Evolutionary conservation across 2,329 filamentous ascomycete genomes (phyloP), one percentile per base, ranked within the genome.

Genomic region (Chaetomiaceae sp.): DNA sequence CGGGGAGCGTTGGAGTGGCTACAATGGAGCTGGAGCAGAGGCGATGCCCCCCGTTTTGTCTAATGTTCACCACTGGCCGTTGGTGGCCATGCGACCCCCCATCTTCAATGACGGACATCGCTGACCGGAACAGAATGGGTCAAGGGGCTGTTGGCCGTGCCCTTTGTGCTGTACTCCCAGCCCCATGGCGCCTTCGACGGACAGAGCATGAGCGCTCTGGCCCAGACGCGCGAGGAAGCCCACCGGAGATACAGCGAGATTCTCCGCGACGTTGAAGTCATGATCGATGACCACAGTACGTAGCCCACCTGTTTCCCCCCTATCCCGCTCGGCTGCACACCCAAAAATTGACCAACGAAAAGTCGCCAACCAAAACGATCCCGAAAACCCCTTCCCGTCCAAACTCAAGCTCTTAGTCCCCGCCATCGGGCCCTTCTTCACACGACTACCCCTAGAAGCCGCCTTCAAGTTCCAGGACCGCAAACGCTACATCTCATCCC

Each of bases 91-190:
- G n/a, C n/a, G n/a, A n/a, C n/a, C n/a, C n/a, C n/a, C n/a, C n/a
- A n/a, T n/a, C n/a, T 27, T 16, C 21, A 4, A 8, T 5, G 6
- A 27, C 4, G 7, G 23, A n/a, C 14, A 18, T n/a, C 6, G 16
- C 52, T 54, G 43, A 58, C 49, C 47, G 11, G 20, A 3, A 3
- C 64, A 84, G 90, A 96, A 86, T 97, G 92, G 92, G 89, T 97
- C 76, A 97, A 99, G 73, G 89, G 87, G 34, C 80, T 97, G 4
- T 77, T 97, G 11, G 94, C 94, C 1, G 92, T 97, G 0, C 94
- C 94, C 0, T 99, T 99, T 67, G 92, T 99, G 34, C 81, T 99
- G 49, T 90, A 96, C 69, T 96, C 92, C 1, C 91, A 97, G 67
- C 94, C 94, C 3, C 95, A 90, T 1, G 90, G 90, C 18, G 82